phyloP scores from a whole-genome alignment of 2,329 filamentous ascomycete genomes.

The Sclerotinia glacialis region DNA sequence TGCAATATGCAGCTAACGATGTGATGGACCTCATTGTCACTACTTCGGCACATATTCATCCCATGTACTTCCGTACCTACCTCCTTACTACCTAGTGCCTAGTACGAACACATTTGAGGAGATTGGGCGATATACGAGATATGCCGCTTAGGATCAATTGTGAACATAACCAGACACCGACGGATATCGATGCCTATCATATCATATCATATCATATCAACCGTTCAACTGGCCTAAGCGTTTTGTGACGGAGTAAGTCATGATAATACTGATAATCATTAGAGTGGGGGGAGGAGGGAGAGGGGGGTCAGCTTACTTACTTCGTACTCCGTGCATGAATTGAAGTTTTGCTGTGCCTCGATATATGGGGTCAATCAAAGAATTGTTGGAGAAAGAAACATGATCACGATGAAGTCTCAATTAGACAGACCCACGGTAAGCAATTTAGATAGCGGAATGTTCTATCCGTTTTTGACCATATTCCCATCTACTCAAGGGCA shows the following conservation, averaged over 20 bases:
- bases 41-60: slow-evolving; percentile 11
- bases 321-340: too few relatives aligned
- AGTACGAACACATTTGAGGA: not conserved
- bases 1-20: slow-evolving; percentile 12
- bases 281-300: slow-evolving; percentile 10
- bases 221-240: not conserved
- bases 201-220: not conserved
- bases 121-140: not conserved
- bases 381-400: not conserved
- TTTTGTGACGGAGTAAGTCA: slow-evolving; percentile 9
- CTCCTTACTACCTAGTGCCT: too few relatives aligned
- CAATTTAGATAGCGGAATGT: not conserved
- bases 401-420: not conserved
- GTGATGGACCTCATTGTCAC: slow-evolving; percentile 10
- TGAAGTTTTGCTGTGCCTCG: not conserved
- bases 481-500: too few relatives aligned
- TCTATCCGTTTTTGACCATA: not conserved
- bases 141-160: not conserved
- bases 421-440: not conserved
- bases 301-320: slow-evolving; percentile 15
- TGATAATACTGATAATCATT: not conserved
- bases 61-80: slow-evolving; percentile 1
- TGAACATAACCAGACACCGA: not conserved
- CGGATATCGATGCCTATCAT: not conserved
- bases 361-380: not conserved